These are phyloP conservation scores for Pseudohalonectria lignicola DNA, from an alignment of 2,329 filamentous ascomycete species.

Conservation along the genomic window DNA sequence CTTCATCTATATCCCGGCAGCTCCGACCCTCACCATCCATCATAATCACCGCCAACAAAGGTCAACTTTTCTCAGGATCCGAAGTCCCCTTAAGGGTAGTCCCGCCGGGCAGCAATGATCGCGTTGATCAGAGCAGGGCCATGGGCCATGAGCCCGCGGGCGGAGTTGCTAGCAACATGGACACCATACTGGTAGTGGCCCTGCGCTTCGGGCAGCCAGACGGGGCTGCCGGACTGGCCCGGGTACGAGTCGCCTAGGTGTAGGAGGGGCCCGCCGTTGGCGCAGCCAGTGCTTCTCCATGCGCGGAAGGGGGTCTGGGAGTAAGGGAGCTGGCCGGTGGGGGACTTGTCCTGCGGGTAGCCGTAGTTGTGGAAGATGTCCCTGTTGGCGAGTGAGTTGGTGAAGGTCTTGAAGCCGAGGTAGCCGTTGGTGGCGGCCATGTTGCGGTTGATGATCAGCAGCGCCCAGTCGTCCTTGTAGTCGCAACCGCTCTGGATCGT, in stretches of 20 bases:
- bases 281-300: not conserved
- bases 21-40: too few species aligned
- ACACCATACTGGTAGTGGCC: conserved; percentile 1
- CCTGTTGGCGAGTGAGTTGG: not conserved
- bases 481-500: not conserved
- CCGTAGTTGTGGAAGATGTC: not conserved
- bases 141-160: not conserved
- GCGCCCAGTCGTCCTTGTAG: conserved; percentile 1
- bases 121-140: conserved; percentile 1
- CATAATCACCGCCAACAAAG: too few species aligned
- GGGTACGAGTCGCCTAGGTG: not conserved
- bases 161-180: not conserved
- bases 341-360: conserved; percentile 1
- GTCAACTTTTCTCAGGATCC: too few species aligned
- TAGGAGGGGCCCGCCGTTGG: not conserved
- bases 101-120: not conserved
- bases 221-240: conserved; percentile 1
- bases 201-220: not conserved
- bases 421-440: conserved; percentile 1
- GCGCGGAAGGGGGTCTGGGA: not conserved
- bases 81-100: not conserved
- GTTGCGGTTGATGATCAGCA: not conserved
- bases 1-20: too few species aligned
- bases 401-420: not conserved
- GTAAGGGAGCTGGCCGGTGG: conserved; percentile 1